Evolutionary conservation across 2,329 filamentous ascomycete species (phyloP).

Genomic region (Aspergillaceae sp.): DNA sequence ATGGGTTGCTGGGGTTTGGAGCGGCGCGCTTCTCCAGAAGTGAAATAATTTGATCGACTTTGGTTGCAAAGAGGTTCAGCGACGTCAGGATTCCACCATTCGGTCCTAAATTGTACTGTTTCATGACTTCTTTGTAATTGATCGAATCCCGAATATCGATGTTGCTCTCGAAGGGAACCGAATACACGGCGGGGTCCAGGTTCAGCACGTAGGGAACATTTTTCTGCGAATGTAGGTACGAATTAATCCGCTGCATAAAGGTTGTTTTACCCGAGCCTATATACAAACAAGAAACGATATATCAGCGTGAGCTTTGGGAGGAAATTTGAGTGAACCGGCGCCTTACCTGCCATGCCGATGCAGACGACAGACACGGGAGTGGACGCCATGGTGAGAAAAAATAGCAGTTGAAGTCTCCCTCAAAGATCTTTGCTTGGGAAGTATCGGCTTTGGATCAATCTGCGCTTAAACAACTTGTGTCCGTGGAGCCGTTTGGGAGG

Average conservation of each 20-base stretch:
- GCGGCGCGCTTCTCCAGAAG: slow-evolving; percentile 81
- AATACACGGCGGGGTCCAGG: slow-evolving; percentile 88
- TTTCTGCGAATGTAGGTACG: slow-evolving; percentile 73
- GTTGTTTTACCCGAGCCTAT: slow-evolving; percentile 95
- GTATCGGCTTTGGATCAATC: no score
- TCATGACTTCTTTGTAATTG: slow-evolving; percentile 99
- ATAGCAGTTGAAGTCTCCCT: no score
- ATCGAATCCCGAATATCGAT: slow-evolving; percentile 98
- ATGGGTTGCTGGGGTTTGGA: slow-evolving; percentile 42
- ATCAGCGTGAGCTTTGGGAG: neutral
- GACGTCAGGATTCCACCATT: slow-evolving; percentile 96
- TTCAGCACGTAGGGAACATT: slow-evolving; percentile 91
- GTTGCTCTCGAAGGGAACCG: slow-evolving; percentile 90
- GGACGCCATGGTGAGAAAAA: slow-evolving; percentile 33
- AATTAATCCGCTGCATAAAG: slow-evolving; percentile 97
- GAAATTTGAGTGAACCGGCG: neutral
- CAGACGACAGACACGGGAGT: slow-evolving; percentile 76
- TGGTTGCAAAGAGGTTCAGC: slow-evolving; percentile 92
- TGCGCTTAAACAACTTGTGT: neutral
- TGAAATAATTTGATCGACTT: slow-evolving; percentile 87
- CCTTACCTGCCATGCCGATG: slow-evolving; percentile 84
- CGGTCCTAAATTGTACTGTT: slow-evolving; percentile 93
- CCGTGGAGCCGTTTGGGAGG: slow-evolving; percentile 6
- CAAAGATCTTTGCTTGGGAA: no score
- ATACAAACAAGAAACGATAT: neutral